Evolutionary conservation across 768 basidiomycete genomes (phyloP).

Genomic region (Hericium rajendrae): DNA sequence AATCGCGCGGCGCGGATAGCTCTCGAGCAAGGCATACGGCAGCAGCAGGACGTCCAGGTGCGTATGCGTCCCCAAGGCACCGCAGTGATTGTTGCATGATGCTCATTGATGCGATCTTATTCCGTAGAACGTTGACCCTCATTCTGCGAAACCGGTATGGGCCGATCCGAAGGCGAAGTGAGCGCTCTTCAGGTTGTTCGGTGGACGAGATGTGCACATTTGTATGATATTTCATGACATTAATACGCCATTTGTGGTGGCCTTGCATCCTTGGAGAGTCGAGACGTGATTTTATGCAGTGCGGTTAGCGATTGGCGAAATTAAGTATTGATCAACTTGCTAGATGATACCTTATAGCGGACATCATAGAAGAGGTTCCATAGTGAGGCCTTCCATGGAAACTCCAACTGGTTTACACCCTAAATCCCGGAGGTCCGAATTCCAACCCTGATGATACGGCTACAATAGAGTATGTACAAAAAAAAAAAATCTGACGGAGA

Average conservation of each 20-base stretch:
- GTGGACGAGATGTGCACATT: too few relatives aligned
- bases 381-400: too few relatives aligned
- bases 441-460: neutral
- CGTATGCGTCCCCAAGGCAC: neutral
- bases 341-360: too few relatives aligned
- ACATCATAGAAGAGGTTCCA: too few relatives aligned
- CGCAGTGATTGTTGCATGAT: neutral
- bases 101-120: neutral
- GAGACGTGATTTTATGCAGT: too few relatives aligned
- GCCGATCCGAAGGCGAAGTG: slow-evolving; percentile 15
- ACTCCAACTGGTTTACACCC: too few relatives aligned
- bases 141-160: slow-evolving; percentile 28
- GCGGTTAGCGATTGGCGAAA: too few relatives aligned
- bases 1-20: slow-evolving; percentile 26
- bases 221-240: too few relatives aligned
- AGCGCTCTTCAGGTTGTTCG: neutral
- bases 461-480: neutral
- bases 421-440: too few relatives aligned
- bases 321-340: too few relatives aligned
- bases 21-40: slow-evolving; percentile 21
- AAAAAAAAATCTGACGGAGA: neutral
- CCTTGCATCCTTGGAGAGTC: too few relatives aligned
- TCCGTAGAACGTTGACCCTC: slow-evolving; percentile 23
- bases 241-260: too few relatives aligned
- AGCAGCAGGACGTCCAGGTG: slow-evolving; percentile 22